These are phyloP conservation scores for Filobasidium uniguttulatum DNA, from an alignment of 1,284 basidiomycete species.

Conservation along the genomic window DNA sequence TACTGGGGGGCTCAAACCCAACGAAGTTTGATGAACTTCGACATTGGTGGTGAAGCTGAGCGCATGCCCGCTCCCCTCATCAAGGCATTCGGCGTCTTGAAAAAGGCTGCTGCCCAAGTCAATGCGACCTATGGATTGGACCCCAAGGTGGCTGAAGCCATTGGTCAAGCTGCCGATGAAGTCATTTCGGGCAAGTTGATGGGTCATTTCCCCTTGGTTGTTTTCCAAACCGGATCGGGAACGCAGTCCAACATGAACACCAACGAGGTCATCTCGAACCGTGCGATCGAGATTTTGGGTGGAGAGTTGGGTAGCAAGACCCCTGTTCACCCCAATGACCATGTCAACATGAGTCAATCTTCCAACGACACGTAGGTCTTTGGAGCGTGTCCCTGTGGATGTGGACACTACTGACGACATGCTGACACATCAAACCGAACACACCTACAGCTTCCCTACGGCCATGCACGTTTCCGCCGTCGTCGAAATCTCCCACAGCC, in stretches of 20 bases:
- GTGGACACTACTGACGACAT: not conserved
- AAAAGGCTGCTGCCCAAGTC: conserved; percentile 90
- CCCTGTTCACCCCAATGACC: conserved; percentile 98
- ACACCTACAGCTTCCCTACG: conserved; percentile 68
- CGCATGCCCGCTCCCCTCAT: conserved; percentile 87
- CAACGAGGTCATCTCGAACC: conserved; percentile 98
- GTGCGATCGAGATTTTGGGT: conserved; percentile 93
- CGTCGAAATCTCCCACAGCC: conserved; percentile 62
- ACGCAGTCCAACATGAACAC: conserved; percentile 99
- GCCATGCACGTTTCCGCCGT: conserved; percentile 98
- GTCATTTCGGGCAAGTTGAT: conserved; percentile 91
- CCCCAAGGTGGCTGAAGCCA: conserved; percentile 73
- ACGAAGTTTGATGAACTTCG: conserved; percentile 95
- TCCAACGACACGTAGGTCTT: conserved; percentile 88
- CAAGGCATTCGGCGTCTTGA: conserved; percentile 94
- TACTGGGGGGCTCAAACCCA: conserved; percentile 99
- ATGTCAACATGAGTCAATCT: conserved; percentile 98
- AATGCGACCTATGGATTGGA: conserved; percentile 87
- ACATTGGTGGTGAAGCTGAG: conserved; percentile 85
- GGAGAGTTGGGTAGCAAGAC: conserved; percentile 91
- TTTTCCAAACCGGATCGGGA: conserved; percentile 98
- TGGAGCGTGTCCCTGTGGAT: not conserved
- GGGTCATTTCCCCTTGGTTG: conserved; percentile 94
- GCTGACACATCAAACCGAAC: not conserved
- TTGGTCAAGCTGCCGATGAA: conserved; percentile 91